Evolutionary conservation across 1,284 basidiomycete species (phyloP), one percentile per base, ranked within the genome.

Genomic region (Sporisorium iseilematis-ciliati): DNA sequence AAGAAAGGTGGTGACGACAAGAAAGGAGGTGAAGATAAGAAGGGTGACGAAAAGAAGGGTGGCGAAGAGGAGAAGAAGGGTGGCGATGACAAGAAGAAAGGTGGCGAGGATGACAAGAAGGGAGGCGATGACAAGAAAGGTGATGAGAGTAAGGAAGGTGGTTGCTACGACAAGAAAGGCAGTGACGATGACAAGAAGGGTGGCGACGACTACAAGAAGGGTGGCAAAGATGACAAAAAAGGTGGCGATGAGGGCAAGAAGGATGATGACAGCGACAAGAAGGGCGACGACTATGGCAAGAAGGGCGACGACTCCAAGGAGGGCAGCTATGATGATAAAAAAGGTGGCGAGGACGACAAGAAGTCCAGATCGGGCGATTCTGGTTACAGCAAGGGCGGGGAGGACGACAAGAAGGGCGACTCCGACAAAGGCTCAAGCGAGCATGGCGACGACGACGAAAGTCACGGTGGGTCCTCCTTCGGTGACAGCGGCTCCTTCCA

Each of bases 391-490:
- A n/a, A 31, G n/a, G 49, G 33, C 4, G 52, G 41, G 2, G 31
- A 46, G 4, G 23, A 45, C 4, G 55, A 49, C 6, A 25, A 49
- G 46, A 26, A 49, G n/a, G 41, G 48, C 7, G 60, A 41, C 29
- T 35, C 48, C 6, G 45, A 35, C 41, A 35, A 52, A 20, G 43
- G 33, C 21, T 21, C 21, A 20, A 48, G 31, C 7, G 41, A 45
- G 38, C n/a, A 40, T 11, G 43, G 33, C 42, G 35, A 43, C 5
- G 41, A 33, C 33, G 50, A 33, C 12, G 42, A 45, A 33, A 49
- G 48, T 29, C 20, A 58, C 25, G 45, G 21, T 26, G 35, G 49
- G 14, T 49, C 48, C 2, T 58, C 46, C 16, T 40, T 50, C 50
- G 40, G 40, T 35, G 54, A 62, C 25, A 7, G 21, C 14, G 50